phyloP scores from a whole-genome alignment of 176 grass and related monocot genomes.

The Tuctoria greenei region DNA sequence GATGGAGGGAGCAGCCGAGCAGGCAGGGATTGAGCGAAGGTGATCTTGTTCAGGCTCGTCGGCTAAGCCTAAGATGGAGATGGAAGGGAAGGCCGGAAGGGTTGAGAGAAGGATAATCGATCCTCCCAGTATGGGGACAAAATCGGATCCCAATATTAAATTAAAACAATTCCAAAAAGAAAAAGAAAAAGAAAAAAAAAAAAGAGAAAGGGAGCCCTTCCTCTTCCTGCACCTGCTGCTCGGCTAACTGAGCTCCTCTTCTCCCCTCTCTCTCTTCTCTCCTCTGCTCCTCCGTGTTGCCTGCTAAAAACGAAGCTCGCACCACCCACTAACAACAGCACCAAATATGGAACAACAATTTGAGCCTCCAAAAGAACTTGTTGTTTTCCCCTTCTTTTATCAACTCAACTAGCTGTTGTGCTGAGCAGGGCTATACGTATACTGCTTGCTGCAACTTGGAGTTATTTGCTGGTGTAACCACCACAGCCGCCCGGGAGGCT shows the following conservation, averaged over 20 bases:
- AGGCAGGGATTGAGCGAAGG: constrained; percentile 36
- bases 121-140: constrained; percentile 65
- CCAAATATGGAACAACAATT: constrained; percentile 58
- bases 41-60: constrained; percentile 36
- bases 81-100: neutral
- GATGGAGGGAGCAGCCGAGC: constrained; percentile 35
- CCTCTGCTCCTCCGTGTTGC: neutral
- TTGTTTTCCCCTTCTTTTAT: constrained; percentile 11
- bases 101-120: constrained; percentile 44
- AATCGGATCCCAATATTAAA: constrained; percentile 59
- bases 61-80: too few species aligned
- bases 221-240: neutral
- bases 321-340: constrained; percentile 54
- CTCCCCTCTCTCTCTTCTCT: neutral
- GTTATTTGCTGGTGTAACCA: constrained; percentile 63
- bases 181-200: too few species aligned
- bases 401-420: constrained; percentile 36
- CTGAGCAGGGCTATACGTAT: constrained; percentile 45
- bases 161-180: constrained; percentile 48
- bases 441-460: constrained; percentile 48
- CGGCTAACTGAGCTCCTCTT: neutral
- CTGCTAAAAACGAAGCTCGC: constrained; percentile 14
- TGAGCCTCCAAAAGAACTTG: constrained; percentile 24
- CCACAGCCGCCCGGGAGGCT: constrained; percentile 34
- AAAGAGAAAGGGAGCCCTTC: neutral